Percentiles rank a stretch among this genome's conserved stretches.
phyloP scores from a whole-genome alignment of 2,329 filamentous ascomycete genomes.

The Botryosphaeria dothidea region DNA sequence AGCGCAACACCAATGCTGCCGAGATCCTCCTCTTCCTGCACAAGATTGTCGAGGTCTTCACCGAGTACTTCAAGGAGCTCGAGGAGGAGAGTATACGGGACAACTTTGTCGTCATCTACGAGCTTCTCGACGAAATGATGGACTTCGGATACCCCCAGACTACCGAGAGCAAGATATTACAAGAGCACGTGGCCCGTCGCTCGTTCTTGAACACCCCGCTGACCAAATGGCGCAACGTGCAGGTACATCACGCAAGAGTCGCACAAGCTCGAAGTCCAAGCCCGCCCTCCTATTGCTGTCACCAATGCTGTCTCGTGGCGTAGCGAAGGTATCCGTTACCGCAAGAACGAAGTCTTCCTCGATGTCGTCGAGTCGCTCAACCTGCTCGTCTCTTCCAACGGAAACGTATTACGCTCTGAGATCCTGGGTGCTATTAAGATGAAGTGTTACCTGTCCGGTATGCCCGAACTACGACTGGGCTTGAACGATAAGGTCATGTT shows the following conservation, averaged over 20 bases:
- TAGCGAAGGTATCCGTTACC: constrained; percentile 95
- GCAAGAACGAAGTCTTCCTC: constrained; percentile 99
- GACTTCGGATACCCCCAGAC: constrained; percentile 99
- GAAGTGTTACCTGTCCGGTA: constrained; percentile 98
- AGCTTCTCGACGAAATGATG: constrained; percentile 99
- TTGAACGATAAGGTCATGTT: constrained; percentile 99
- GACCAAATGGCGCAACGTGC: neutral
- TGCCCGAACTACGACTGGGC: constrained; percentile 92
- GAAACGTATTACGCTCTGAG: constrained; percentile 93
- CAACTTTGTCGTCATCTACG: constrained; percentile 99
- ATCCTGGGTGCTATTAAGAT: constrained; percentile 98
- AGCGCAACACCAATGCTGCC: constrained; percentile 98
- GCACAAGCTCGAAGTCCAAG: constrained; percentile 96
- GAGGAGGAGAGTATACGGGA: constrained; percentile 98
- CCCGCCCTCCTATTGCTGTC: constrained; percentile 92
- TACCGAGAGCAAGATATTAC: constrained; percentile 96
- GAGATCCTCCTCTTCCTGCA: constrained; percentile 98
- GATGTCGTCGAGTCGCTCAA: constrained; percentile 97
- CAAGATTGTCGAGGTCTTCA: constrained; percentile 98
- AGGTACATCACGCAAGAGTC: constrained; percentile 98
- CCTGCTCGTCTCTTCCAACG: constrained; percentile 88
- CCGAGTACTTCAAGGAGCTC: constrained; percentile 98
- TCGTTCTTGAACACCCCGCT: neutral
- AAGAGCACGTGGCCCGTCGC: constrained; percentile 61
- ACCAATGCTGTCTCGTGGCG: constrained; percentile 98